Base-by-base conservation (phyloP, 1,284 basidiomycete genomes). In the Ceraceosorus bombacis region DNA sequence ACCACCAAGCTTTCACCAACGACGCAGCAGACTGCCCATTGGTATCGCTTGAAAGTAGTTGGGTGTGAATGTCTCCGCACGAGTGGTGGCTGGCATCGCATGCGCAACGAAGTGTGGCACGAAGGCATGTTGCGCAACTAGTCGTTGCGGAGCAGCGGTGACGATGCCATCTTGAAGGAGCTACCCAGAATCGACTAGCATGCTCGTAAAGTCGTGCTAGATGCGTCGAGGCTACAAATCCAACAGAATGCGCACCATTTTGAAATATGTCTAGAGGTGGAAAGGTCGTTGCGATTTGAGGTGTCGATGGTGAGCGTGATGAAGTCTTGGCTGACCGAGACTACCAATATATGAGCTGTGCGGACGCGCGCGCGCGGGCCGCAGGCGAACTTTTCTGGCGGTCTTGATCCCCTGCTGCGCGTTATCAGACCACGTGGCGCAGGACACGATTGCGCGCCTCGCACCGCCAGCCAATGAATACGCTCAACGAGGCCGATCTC, bases 211-310 rank as follows among this genome's bases (percentile, higher is more conserved):
- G 51, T 13, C 48, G 27, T 41, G 36, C 48, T 46, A 38, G 49
- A 57, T 60, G 60, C 59, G 59, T 61, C 55, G 41, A 13, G 58
- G 58, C 55, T 55, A 49, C 10, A 52, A 38, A 53, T 61, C 56
- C 51, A 49, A 57, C 8, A 54, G 57, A 66, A 69, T 69, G 67
- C 67, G 66, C 66, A 69, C 67, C 68, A 69, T 69, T 69, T 60
- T 69, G 63, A 43, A 54, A 54, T 61, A 67, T 8, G 38, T n/a
- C 49, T 54, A 2, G 13, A 41, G 39, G 53, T 54, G 38, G 37
- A 54, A 4, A 39, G 38, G 39, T 12, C 61, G 59, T 57, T 50
- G 59, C 65, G 65, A 64, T 69, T 61, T 65, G 55, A n/a, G 64
- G 46, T 46, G 52, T 53, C 27, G 55, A 49, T 61, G 63, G 58